These are phyloP conservation scores for Athelia psychrophila DNA, from an alignment of 1,284 basidiomycete genomes.

Conservation along the genomic window DNA sequence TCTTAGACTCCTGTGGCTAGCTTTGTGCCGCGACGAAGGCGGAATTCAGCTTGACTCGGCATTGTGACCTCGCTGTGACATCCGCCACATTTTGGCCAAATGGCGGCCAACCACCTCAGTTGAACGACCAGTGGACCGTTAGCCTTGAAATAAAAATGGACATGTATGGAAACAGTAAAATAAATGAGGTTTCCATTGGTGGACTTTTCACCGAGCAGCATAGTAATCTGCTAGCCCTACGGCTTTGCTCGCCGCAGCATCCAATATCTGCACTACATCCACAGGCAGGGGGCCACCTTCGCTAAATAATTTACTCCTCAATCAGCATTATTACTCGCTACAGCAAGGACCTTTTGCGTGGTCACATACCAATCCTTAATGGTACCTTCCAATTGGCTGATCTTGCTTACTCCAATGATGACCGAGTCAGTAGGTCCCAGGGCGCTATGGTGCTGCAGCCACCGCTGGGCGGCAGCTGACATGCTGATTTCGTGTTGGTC, in stretches of 20 bases:
- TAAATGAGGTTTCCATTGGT: too few relatives aligned
- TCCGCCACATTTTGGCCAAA: too few relatives aligned
- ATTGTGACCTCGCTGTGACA: too few relatives aligned
- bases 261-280: slow-evolving; percentile 16
- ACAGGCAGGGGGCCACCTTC: slow-evolving; percentile 25
- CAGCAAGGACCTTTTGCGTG: too few relatives aligned
- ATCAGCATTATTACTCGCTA: too few relatives aligned
- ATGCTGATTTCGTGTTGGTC: slow-evolving; percentile 10
- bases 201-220: not conserved
- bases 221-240: not conserved
- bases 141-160: too few relatives aligned
- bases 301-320: slow-evolving; percentile 3
- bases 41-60: too few relatives aligned
- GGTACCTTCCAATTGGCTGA: slow-evolving; percentile 20
- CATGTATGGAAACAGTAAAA: too few relatives aligned
- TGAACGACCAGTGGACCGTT: too few relatives aligned
- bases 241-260: slow-evolving; percentile 19
- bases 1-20: too few relatives aligned
- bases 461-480: slow-evolving; percentile 20
- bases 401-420: slow-evolving; percentile 25
- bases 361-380: slow-evolving; percentile 9
- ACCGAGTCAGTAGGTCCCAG: slow-evolving; percentile 23
- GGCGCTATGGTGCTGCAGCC: slow-evolving; percentile 30
- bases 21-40: too few relatives aligned
- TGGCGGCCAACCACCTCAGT: too few relatives aligned